phyloP scores from a whole-genome alignment of 2,329 filamentous ascomycete genomes.

The Xylaria digitata region DNA sequence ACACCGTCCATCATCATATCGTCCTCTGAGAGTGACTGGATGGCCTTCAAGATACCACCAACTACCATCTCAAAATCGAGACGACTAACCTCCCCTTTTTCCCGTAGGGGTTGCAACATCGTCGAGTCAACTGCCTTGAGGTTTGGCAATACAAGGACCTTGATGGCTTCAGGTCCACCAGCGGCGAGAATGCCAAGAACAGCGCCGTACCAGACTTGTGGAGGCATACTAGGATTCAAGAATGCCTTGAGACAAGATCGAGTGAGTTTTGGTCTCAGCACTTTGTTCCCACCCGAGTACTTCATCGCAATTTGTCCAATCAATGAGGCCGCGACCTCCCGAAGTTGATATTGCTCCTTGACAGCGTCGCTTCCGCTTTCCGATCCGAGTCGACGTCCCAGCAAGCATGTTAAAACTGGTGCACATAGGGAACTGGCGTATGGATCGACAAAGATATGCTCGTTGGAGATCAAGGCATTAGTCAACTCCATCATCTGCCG shows the following conservation, averaged over 20 bases:
- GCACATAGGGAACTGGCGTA: constrained; percentile 77
- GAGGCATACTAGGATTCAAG: constrained; percentile 84
- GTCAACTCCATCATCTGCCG: constrained; percentile 93
- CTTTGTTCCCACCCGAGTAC: constrained; percentile 82
- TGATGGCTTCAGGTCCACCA: constrained; percentile 72
- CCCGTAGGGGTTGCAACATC: constrained; percentile 65
- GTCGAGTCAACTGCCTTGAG: constrained; percentile 64
- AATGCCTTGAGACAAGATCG: constrained; percentile 94
- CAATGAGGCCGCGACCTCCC: constrained; percentile 85
- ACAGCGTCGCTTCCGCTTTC: constrained; percentile 64
- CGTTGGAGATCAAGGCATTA: constrained; percentile 84
- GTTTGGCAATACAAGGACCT: constrained; percentile 67
- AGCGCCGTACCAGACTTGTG: constrained; percentile 89
- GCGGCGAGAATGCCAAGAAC: constrained; percentile 82
- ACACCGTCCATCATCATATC: constrained; percentile 54
- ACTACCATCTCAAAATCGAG: constrained; percentile 67
- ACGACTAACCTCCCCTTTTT: constrained; percentile 55
- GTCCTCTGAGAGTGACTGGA: constrained; percentile 57
- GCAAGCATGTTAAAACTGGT: constrained; percentile 89
- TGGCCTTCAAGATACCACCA: constrained; percentile 65
- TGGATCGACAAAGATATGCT: constrained; percentile 76
- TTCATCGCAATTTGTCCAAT: constrained; percentile 82
- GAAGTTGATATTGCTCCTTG: constrained; percentile 78
- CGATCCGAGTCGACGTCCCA: constrained; percentile 80
- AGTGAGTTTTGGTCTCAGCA: constrained; percentile 87